Evolutionary conservation across 140 eudicot genomes (phyloP), one percentile per base, ranked within the genome.

Genomic region (Flaveria floridana): DNA sequence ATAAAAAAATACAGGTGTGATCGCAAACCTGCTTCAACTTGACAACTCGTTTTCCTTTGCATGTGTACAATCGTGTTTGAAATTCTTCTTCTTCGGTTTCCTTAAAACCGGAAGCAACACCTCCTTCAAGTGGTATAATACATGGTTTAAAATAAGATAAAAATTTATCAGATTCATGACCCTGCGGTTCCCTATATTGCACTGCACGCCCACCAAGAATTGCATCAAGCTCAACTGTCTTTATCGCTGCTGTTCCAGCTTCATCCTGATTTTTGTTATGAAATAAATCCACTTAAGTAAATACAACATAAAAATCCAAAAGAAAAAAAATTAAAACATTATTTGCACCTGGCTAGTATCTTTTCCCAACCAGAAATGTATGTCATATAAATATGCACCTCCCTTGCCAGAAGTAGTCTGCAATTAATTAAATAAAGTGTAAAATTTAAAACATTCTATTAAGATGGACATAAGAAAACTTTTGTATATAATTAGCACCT

Each of bases 291-390:
- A 81, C 30, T 37, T 74, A 52, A 53, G 55, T 53, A 34, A 51
- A 14, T 13, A 47, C 23, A 3, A 50, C 16, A n/a, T 30, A 23
- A 0, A 34, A 56, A 18, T 44, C 18, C 74, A 74, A 11, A 69
- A 13, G 53, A 11, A 26, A 53, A n/a, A 19, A 41, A 65, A 39
- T 2, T 15, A 1, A 3, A 14, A 64, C 74, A 61, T 19, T 21
- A 20, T 37, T 19, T 48, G 10, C 79, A 91, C 99, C 95, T 95
- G 97, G 85, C 96, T 91, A 61, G 99, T 91, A 86, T 95, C 99
- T 81, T 91, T 95, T 79, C 99, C 99, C 52, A 91, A 91, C 99
- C 99, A 95, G 79, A 91, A 95, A 82, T 95, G 99, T 82, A 91
- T 88, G 85, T 95, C 99, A 65, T 76, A 89, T 47, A 85, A 71